Evolutionary conservation across 345 rosid species (phyloP).

Genomic region (Sisymbrium altissimum): DNA sequence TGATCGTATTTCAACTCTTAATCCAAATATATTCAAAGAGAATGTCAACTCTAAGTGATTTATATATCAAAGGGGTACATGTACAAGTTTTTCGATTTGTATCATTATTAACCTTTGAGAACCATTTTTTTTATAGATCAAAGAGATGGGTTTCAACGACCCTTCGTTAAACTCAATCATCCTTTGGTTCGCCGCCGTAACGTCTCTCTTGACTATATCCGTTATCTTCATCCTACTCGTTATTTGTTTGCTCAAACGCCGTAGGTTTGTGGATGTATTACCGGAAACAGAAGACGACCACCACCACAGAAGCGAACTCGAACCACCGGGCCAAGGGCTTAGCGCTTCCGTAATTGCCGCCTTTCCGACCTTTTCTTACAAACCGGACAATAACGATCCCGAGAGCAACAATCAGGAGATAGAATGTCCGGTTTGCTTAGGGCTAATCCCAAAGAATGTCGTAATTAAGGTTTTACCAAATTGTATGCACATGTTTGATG

Average conservation of each 20-base stretch:
- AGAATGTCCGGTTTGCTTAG: slow-evolving; percentile 36
- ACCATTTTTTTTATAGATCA: slow-evolving; percentile 4
- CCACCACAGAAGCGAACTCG: slow-evolving; percentile 1
- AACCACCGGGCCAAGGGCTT: slow-evolving; percentile 27
- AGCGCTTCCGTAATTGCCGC: slow-evolving; percentile 32
- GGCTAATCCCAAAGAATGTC: slow-evolving; percentile 12
- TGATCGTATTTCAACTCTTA: slow-evolving; percentile 21
- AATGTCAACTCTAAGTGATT: slow-evolving; percentile 31
- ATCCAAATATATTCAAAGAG: slow-evolving; percentile 29
- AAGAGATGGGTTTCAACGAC: slow-evolving; percentile 17
- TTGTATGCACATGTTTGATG: slow-evolving; percentile 37
- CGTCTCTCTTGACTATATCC: slow-evolving; percentile 18
- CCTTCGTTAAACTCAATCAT: slow-evolving; percentile 26
- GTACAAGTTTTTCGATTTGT: background rate
- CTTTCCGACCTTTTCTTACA: slow-evolving; percentile 29
- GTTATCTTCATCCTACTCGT: slow-evolving; percentile 11
- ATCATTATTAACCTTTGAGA: background rate
- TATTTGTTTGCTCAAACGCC: slow-evolving; percentile 22
- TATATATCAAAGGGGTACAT: background rate
- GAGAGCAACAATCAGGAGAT: slow-evolving; percentile 26
- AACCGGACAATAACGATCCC: slow-evolving; percentile 7
- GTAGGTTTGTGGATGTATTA: slow-evolving; percentile 15
- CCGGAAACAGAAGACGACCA: background rate
- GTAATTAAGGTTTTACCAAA: slow-evolving; percentile 32
- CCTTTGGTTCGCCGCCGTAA: slow-evolving; percentile 30